phyloP scores from a whole-genome alignment of 148 eudicot species.

The Rhododendron williamsianum region DNA sequence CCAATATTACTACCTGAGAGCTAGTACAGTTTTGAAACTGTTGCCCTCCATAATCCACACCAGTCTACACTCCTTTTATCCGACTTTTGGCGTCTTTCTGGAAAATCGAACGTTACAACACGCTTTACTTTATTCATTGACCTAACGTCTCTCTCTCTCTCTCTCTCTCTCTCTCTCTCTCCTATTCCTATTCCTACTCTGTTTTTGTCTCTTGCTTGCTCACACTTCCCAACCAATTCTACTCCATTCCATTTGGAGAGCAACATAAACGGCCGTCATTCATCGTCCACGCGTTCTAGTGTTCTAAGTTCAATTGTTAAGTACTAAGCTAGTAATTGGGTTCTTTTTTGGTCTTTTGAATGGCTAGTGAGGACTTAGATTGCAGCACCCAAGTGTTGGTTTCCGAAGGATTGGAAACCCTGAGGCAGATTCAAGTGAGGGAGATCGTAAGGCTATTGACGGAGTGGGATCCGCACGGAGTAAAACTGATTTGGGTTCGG shows the following conservation, averaged over 20 bases:
- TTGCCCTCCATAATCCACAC: neutral
- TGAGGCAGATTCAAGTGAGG: neutral
- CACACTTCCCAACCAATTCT: neutral
- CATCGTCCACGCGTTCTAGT: neutral
- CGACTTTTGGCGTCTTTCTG: conserved; percentile 5
- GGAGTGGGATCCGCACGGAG: neutral
- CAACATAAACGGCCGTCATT: neutral
- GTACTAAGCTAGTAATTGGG: neutral
- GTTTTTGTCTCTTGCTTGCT: neutral
- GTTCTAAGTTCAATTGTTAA: neutral
- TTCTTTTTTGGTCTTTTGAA: neutral
- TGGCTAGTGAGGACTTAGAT: neutral
- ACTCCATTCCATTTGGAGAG: neutral
- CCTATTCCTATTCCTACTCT: neutral
- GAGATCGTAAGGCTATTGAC: neutral
- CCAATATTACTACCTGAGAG: too few relatives aligned
- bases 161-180: conserved; percentile 11
- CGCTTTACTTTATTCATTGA: neutral
- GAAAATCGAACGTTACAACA: conserved; percentile 9
- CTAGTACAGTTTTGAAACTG: neutral
- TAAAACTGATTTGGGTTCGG: neutral
- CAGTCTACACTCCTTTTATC: neutral
- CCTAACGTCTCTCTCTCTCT: conserved; percentile 5
- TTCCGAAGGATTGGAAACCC: conserved; percentile 2
- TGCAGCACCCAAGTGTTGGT: neutral